These are phyloP conservation scores for Debaryomyces psychrophilus DNA, from an alignment of 1,139 yeast genomes.

Conservation along the genomic window DNA sequence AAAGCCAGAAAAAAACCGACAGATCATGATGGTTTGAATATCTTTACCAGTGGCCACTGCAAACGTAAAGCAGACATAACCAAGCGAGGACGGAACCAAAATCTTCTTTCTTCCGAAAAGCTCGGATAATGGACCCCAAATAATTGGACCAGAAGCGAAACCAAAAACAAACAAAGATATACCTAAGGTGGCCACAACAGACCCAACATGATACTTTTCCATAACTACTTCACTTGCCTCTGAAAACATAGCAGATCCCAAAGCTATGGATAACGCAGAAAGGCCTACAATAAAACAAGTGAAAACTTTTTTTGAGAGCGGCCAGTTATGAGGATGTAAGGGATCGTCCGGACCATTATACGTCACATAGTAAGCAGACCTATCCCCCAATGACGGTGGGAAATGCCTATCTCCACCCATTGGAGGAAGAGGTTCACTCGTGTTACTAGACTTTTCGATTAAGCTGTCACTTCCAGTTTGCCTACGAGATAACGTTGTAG, in stretches of 20 bases:
- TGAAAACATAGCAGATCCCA: conserved; percentile 46
- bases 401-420: conserved; percentile 44
- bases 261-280: background rate
- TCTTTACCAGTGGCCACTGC: conserved; percentile 76
- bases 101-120: conserved; percentile 69
- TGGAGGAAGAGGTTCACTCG: conserved; percentile 20
- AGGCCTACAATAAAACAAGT: conserved; percentile 52
- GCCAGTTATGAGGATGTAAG: conserved; percentile 64
- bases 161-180: conserved; percentile 52
- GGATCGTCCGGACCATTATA: conserved; percentile 67
- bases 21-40: conserved; percentile 68
- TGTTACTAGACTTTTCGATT: background rate
- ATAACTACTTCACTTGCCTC: conserved; percentile 28
- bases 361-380: conserved; percentile 54
- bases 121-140: conserved; percentile 60
- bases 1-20: conserved; percentile 76
- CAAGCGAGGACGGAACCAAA: conserved; percentile 54
- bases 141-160: conserved; percentile 47
- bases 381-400: conserved; percentile 40
- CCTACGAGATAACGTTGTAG: no score
- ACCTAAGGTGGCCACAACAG: conserved; percentile 38
- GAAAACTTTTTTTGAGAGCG: conserved; percentile 39
- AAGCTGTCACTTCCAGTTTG: background rate
- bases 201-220: conserved; percentile 34
- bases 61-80: conserved; percentile 62